Percentiles rank a stretch among this genome's conserved stretches.
Conservation (phyloP, 192 early-diverging fungal genomes). For the Oehlia diaphana region DNA sequence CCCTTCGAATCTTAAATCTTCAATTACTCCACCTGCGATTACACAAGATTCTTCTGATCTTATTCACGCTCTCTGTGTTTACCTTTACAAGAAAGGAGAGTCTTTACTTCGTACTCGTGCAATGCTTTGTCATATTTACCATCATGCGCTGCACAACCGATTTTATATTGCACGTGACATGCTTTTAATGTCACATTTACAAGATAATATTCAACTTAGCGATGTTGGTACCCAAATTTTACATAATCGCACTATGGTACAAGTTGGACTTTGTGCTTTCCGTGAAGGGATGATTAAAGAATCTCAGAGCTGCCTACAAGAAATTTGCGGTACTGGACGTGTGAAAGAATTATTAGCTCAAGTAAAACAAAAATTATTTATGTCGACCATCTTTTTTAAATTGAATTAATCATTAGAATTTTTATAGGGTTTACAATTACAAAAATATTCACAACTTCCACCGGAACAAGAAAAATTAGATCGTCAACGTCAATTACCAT, state of each 20-base stretch:
- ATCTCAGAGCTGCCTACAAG: slow-evolving; percentile 81
- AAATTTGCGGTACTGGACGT: slow-evolving; percentile 81
- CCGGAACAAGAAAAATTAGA: slow-evolving; percentile 92
- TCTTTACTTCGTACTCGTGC: slow-evolving; percentile 88
- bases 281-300: slow-evolving; percentile 90
- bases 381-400: too few species aligned
- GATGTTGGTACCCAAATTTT: slow-evolving; percentile 93
- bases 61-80: slow-evolving; percentile 83
- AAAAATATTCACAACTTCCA: slow-evolving; percentile 78
- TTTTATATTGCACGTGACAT: slow-evolving; percentile 93
- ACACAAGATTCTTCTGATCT: slow-evolving; percentile 57
- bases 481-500: slow-evolving; percentile 94
- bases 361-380: slow-evolving; percentile 39
- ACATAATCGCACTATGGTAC: slow-evolving; percentile 95
- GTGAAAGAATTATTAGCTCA: slow-evolving; percentile 96
- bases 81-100: slow-evolving; percentile 83
- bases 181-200: slow-evolving; percentile 97
- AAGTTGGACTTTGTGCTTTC: slow-evolving; percentile 95
- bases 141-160: slow-evolving; percentile 95
- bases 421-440: slow-evolving; percentile 58
- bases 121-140: slow-evolving; percentile 96
- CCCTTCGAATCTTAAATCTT: slow-evolving; percentile 45
- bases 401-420: not conserved
- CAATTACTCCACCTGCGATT: slow-evolving; percentile 46
- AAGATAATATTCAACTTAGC: slow-evolving; percentile 86